These are phyloP conservation scores for Murraya paniculata DNA, from an alignment of 345 rosid species.

Conservation along the genomic window DNA sequence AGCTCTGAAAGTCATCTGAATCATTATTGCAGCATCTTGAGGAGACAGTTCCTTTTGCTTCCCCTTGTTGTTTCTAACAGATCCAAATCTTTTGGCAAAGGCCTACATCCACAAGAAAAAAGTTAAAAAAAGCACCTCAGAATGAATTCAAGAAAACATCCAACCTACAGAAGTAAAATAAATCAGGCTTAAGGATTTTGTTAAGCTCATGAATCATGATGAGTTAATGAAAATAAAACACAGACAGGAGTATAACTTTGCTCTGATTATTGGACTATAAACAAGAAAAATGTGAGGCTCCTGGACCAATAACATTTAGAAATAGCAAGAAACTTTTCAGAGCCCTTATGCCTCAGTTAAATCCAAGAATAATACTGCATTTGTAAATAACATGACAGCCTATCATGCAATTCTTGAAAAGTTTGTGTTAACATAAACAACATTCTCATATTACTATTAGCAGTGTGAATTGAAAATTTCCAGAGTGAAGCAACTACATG, in stretches of 20 bases:
- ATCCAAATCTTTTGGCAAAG: slow-evolving; percentile 64
- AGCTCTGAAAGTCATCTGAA: slow-evolving; percentile 79
- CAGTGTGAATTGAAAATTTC: neutral
- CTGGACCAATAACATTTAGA: neutral
- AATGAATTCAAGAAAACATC: neutral
- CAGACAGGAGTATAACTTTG: neutral
- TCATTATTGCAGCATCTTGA: slow-evolving; percentile 77
- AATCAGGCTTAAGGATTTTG: neutral
- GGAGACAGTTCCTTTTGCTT: slow-evolving; percentile 74
- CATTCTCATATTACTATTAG: neutral
- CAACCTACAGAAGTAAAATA: neutral
- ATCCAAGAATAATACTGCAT: neutral
- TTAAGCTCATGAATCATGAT: neutral
- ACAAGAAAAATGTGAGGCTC: neutral
- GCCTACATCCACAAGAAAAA: slow-evolving; percentile 47
- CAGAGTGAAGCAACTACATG: neutral
- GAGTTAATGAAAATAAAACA: neutral
- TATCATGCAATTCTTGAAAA: neutral
- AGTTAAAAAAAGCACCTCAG: neutral
- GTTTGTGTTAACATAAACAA: neutral
- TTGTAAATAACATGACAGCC: neutral
- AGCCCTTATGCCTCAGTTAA: neutral
- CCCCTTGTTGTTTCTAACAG: slow-evolving; percentile 51
- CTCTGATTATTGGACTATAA: neutral
- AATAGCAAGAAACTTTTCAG: neutral